These are phyloP conservation scores for Glomus cerebriforme DNA, from an alignment of 192 early-diverging fungal genomes.

Conservation along the genomic window DNA sequence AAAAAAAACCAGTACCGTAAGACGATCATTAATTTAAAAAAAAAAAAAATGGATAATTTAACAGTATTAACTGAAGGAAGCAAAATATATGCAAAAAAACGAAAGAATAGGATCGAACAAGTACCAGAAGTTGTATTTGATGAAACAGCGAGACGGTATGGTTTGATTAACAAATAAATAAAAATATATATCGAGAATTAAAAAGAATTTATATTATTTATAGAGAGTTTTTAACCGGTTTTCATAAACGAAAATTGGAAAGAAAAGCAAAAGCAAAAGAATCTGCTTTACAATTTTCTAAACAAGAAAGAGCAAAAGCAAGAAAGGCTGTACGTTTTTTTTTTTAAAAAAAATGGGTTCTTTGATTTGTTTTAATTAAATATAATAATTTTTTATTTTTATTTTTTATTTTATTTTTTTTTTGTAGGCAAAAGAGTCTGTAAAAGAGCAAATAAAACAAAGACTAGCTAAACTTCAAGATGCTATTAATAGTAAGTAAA, in stretches of 20 bases:
- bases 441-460: neutral
- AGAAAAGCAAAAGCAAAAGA: slow-evolving; percentile 61
- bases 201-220: neutral
- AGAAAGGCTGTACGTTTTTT: slow-evolving; percentile 51
- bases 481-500: slow-evolving; percentile 22
- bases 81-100: slow-evolving; percentile 11
- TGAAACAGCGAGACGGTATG: slow-evolving; percentile 10
- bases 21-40: neutral
- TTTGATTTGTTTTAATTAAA: neutral
- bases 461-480: neutral
- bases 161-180: neutral
- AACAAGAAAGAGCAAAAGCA: slow-evolving; percentile 58
- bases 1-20: too few relatives aligned
- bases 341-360: neutral
- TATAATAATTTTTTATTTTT: neutral
- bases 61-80: neutral
- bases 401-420: neutral
- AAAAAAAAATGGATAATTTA: slow-evolving; percentile 17
- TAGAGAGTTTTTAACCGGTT: slow-evolving; percentile 73
- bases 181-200: neutral
- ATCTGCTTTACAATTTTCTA: slow-evolving; percentile 46
- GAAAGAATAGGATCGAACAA: neutral
- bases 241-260: slow-evolving; percentile 77
- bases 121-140: slow-evolving; percentile 18
- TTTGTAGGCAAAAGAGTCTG: neutral